Percentiles rank a stretch among this genome's conserved stretches.
phyloP scores from a whole-genome alignment of 1,284 basidiomycete species.

The Apiotrichum brassicae region DNA sequence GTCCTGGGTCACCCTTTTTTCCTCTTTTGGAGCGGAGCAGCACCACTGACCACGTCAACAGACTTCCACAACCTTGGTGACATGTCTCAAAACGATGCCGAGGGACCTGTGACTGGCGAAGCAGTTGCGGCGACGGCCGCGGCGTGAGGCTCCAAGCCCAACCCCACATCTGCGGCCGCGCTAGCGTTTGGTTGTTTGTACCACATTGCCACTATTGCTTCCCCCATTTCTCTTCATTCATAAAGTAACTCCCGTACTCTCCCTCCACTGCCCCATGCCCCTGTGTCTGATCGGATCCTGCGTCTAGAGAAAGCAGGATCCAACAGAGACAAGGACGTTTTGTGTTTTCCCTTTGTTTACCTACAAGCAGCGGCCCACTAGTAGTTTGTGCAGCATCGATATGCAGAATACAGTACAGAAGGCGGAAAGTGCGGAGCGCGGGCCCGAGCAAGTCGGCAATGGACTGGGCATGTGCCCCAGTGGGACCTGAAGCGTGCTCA shows the following conservation, averaged over 20 bases:
- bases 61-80: slow-evolving; percentile 53
- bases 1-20: no score
- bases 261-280: neutral
- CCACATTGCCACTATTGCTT: neutral
- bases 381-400: neutral
- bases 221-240: no score
- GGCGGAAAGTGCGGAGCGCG: no score
- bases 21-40: neutral
- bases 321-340: no score
- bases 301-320: no score
- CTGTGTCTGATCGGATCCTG: neutral
- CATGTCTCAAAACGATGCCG: slow-evolving; percentile 41
- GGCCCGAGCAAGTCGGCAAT: no score
- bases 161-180: neutral
- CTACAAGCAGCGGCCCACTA: slow-evolving; percentile 1
- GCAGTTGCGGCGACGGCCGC: slow-evolving; percentile 23
- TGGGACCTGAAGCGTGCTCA: no score
- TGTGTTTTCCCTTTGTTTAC: neutral
- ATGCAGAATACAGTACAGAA: neutral
- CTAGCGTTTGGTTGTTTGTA: slow-evolving; percentile 2
- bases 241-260: neutral
- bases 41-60: slow-evolving; percentile 13
- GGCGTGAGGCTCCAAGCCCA: slow-evolving; percentile 12
- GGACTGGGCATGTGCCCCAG: no score
- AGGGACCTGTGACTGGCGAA: slow-evolving; percentile 45